Evolutionary conservation across 805 yeast species (phyloP), one percentile per base, ranked within the genome.

Genomic region (Starmera quercuum): DNA sequence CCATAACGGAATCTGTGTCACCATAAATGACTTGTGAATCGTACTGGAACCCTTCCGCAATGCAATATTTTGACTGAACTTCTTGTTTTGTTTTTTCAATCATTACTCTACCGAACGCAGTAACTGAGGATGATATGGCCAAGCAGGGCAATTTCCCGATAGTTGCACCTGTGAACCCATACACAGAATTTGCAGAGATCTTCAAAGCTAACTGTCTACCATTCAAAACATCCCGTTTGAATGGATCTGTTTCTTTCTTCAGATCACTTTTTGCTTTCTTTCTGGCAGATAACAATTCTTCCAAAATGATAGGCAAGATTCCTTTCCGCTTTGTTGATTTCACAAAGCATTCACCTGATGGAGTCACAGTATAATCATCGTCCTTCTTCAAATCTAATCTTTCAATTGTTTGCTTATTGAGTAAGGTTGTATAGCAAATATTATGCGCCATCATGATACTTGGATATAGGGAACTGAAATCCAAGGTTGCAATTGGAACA

Each of bases 1-100:
- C 96, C 98, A 92, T 94, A 13, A 92, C 99, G 7, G 98, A 94
- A 71, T 92, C 99, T 0, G 99, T 92, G 59, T 92, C 99, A 67
- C 99, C 99, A 54, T 92, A 92, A 26, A 92, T 81, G 40, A 92
- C 98, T 45, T 81, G 73, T 0, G 97, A 79, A 61, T 92, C 95
- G 52, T 70, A 78, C n/a, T 73, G 68, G 49, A 68, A 81, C 2
- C 97, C 97, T 56, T 90, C 86, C 36, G 73, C 74, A n/a, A 76
- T 79, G 9, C 76, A 71, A 52, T 87, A 92, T 36, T 75, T 71
- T 26, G 77, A 75, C 58, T 87, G 88, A 3, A 92, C 97, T 41
- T 81, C 85, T 31, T 70, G 66, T 49, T 90, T 92, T 0, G 98
- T 92, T 46, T 74, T 67, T 59, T 90, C 95, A 63, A 92, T 92